These are phyloP conservation scores for Nepenthes alata DNA, from an alignment of 179 eudicot genomes.

Conservation along the genomic window DNA sequence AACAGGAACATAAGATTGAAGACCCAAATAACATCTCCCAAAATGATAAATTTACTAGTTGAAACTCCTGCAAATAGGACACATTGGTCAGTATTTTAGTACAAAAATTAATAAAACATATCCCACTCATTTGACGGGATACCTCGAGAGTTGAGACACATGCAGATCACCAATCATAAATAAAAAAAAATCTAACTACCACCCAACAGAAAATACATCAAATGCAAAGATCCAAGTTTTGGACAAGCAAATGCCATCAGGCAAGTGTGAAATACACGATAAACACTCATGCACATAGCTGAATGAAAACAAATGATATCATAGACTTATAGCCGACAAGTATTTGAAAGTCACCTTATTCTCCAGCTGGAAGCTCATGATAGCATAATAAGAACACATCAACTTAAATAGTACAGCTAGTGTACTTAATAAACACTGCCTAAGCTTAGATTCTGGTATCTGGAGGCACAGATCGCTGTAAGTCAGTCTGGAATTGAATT, in stretches of 20 bases:
- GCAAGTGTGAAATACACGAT: neutral
- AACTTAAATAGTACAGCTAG: conserved; percentile 70
- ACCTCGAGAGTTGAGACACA: neutral
- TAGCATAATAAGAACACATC: conserved; percentile 79
- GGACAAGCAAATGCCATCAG: conserved; percentile 3
- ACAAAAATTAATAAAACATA: no score
- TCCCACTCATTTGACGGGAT: no score
- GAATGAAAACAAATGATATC: neutral
- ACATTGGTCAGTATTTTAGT: no score
- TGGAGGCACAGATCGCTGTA: conserved; percentile 89
- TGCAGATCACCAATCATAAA: neutral
- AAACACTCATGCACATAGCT: neutral
- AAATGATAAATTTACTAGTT: no score
- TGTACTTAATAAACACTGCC: conserved; percentile 67
- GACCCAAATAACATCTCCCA: no score
- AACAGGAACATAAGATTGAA: no score
- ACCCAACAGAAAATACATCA: no score
- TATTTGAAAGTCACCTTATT: conserved; percentile 39
- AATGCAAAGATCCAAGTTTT: neutral
- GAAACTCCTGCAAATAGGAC: no score
- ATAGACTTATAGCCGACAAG: neutral
- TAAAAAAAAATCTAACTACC: neutral
- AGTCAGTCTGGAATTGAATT: conserved; percentile 55
- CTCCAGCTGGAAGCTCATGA: conserved; percentile 71
- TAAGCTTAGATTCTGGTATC: conserved; percentile 90